Conservation (phyloP, 176 grass and related monocot species). For the Raddia distichophylla region DNA sequence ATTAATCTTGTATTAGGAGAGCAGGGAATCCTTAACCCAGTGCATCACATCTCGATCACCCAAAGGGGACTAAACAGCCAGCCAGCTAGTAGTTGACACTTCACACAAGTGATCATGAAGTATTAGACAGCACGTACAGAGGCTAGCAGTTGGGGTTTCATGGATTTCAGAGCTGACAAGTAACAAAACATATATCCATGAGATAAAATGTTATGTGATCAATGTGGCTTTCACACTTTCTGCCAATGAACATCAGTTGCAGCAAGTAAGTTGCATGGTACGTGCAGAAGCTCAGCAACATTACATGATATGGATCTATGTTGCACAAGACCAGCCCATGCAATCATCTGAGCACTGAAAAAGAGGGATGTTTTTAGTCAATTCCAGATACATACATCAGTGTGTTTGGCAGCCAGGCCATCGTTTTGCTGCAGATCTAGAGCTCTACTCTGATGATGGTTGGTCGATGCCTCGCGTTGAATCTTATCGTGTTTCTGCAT, state of each 20-base stretch:
- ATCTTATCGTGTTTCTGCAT: background rate
- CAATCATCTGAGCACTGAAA: constrained; percentile 5
- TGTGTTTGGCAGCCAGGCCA: background rate
- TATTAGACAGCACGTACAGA: background rate
- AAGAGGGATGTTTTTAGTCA: background rate
- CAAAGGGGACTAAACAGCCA: background rate
- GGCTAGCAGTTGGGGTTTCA: background rate
- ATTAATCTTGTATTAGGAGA: background rate
- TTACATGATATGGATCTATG: too few relatives aligned
- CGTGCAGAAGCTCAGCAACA: background rate
- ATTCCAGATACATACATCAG: background rate
- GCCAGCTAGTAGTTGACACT: background rate
- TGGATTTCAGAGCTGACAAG: background rate
- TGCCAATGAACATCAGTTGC: background rate
- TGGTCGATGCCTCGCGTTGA: constrained; percentile 34
- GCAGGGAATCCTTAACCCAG: background rate
- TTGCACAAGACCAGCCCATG: background rate
- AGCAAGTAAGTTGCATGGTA: background rate
- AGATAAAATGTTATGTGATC: background rate
- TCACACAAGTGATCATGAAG: background rate
- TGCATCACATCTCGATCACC: background rate
- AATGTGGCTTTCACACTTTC: background rate
- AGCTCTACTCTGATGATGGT: constrained; percentile 26
- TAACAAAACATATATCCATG: background rate
- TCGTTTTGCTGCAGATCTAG: background rate